phyloP scores from a whole-genome alignment of 768 basidiomycete species.

The Suillus brevipes region DNA sequence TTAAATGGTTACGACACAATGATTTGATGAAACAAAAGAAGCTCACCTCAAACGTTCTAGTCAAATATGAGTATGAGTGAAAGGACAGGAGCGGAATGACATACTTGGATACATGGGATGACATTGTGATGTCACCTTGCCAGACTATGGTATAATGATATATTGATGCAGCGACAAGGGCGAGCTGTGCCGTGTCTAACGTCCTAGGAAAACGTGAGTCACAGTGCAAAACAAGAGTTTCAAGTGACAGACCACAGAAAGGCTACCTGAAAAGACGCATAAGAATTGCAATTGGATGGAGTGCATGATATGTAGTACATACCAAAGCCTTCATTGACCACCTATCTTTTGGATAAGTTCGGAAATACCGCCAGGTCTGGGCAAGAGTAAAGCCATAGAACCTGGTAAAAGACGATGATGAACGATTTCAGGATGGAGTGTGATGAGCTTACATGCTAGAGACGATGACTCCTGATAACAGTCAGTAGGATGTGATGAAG shows the following conservation, averaged over 20 bases:
- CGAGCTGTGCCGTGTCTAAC: constrained; percentile 30
- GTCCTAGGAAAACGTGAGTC: constrained; percentile 10
- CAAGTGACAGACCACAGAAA: constrained; percentile 24
- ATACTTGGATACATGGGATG: constrained; percentile 29
- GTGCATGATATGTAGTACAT: constrained; percentile 6
- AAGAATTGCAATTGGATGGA: neutral
- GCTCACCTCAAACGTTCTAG: constrained; percentile 7
- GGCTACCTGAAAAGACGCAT: constrained; percentile 22
- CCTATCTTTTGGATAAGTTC: constrained; percentile 31
- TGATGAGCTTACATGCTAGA: constrained; percentile 29
- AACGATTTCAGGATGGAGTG: neutral
- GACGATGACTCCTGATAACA: constrained; percentile 28
- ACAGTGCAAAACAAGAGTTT: neutral
- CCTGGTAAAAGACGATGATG: constrained; percentile 16
- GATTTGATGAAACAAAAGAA: neutral
- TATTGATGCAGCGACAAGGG: constrained; percentile 32
- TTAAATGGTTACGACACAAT: neutral
- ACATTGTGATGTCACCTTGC: constrained; percentile 26
- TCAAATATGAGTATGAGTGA: neutral
- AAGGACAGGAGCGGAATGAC: constrained; percentile 1
- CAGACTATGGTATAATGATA: constrained; percentile 34
- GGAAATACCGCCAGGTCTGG: constrained; percentile 37
- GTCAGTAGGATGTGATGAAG: constrained; percentile 11
- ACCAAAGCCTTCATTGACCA: constrained; percentile 34
- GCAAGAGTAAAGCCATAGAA: constrained; percentile 37